These are phyloP conservation scores for Trichoderma asperelloides DNA, from an alignment of 495 filamentous ascomycete genomes.

Conservation along the genomic window DNA sequence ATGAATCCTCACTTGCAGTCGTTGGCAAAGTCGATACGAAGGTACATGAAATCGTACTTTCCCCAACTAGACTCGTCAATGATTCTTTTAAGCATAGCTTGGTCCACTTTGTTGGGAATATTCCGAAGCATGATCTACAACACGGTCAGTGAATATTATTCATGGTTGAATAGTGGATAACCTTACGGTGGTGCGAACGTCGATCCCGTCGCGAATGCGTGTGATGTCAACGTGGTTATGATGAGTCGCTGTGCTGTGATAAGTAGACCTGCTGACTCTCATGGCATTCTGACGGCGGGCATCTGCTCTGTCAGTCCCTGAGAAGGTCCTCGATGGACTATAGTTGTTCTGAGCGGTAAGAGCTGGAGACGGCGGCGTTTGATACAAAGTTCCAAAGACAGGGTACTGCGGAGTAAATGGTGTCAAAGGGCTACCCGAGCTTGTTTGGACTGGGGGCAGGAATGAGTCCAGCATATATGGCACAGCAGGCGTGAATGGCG, in stretches of 20 bases:
- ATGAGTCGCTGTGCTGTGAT: constrained; percentile 36
- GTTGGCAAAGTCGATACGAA: constrained; percentile 86
- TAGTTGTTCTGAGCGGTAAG: constrained; percentile 15
- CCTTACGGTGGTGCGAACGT: constrained; percentile 67
- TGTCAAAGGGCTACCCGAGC: neutral
- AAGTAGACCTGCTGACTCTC: constrained; percentile 29
- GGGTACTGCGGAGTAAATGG: neutral
- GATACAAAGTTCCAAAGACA: constrained; percentile 7
- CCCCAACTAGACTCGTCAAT: constrained; percentile 70
- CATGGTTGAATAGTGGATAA: neutral
- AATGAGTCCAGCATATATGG: constrained; percentile 29
- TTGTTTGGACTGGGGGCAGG: constrained; percentile 22
- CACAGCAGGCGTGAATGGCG: neutral
- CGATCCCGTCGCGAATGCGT: constrained; percentile 55
- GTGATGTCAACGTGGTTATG: constrained; percentile 61
- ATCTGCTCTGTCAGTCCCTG: constrained; percentile 21
- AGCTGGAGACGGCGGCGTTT: constrained; percentile 7
- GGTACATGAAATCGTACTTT: constrained; percentile 88
- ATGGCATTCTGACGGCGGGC: constrained; percentile 33
- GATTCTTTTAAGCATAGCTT: constrained; percentile 69
- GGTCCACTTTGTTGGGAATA: constrained; percentile 84
- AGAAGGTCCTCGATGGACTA: constrained; percentile 21
- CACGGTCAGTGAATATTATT: constrained; percentile 13
- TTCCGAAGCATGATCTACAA: constrained; percentile 88
- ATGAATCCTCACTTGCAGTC: constrained; percentile 67